phyloP scores from a whole-genome alignment of 345 rosid species.

The Boechera stricta region DNA sequence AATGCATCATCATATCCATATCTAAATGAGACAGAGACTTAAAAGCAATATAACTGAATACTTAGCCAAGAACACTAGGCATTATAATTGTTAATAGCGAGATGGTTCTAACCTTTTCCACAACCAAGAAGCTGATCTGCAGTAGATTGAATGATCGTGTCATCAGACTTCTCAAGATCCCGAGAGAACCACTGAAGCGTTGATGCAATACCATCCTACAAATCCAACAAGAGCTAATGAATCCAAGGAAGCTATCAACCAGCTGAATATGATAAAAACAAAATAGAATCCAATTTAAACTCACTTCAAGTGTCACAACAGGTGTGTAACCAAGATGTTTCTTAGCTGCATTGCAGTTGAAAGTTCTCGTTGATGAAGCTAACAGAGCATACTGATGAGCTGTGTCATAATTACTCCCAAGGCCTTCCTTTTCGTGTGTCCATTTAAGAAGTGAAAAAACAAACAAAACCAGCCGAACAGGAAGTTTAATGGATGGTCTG shows the following conservation, averaged over 20 bases:
- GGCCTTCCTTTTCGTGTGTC: constrained; percentile 57
- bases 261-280: constrained; percentile 14
- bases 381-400: constrained; percentile 57
- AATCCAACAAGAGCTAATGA: constrained; percentile 21
- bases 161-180: constrained; percentile 51
- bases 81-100: constrained; percentile 4
- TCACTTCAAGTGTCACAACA: constrained; percentile 67
- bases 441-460: constrained; percentile 56
- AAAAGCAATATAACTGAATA: constrained; percentile 1
- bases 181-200: constrained; percentile 73
- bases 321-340: constrained; percentile 80
- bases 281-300: constrained; percentile 27
- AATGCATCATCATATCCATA: constrained; percentile 9
- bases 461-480: constrained; percentile 54
- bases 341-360: constrained; percentile 78
- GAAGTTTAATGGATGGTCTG: constrained; percentile 85
- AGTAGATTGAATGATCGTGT: constrained; percentile 58
- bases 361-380: constrained; percentile 78
- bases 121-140: constrained; percentile 79
- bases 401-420: constrained; percentile 51
- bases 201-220: constrained; percentile 75
- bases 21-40: constrained; percentile 13
- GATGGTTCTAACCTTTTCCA: constrained; percentile 72
- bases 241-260: constrained; percentile 20
- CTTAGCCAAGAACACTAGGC: constrained; percentile 6